These are phyloP conservation scores for Hanseniaspora valbyensis DNA, from an alignment of 805 yeast genomes.

Conservation along the genomic window DNA sequence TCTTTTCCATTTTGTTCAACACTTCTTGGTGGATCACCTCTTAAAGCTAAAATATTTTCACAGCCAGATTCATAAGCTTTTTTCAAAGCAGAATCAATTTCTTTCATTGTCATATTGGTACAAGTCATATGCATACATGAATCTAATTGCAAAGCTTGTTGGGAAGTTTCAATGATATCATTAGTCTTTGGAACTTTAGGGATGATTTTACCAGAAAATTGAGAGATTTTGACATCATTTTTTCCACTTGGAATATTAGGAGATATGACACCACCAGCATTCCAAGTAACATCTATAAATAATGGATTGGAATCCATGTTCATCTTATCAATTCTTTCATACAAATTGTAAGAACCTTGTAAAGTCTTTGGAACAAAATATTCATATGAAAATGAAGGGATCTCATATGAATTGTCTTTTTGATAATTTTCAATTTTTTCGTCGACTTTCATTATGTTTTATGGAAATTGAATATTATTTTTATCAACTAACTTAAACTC, in stretches of 20 bases:
- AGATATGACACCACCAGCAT: slow-evolving; percentile 74
- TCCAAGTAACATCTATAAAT: slow-evolving; percentile 95
- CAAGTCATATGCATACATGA: slow-evolving; percentile 98
- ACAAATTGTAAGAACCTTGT: slow-evolving; percentile 91
- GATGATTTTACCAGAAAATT: slow-evolving; percentile 13
- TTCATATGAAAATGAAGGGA: slow-evolving; percentile 85
- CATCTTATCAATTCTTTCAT: slow-evolving; percentile 97
- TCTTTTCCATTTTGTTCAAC: slow-evolving; percentile 33
- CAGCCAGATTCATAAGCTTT: slow-evolving; percentile 87
- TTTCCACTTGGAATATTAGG: background rate
- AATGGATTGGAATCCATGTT: slow-evolving; percentile 71
- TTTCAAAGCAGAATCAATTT: slow-evolving; percentile 73
- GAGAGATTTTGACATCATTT: background rate
- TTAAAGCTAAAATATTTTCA: slow-evolving; percentile 82
- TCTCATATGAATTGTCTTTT: slow-evolving; percentile 23
- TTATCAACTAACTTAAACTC: no score
- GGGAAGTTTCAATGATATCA: slow-evolving; percentile 85
- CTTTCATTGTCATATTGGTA: slow-evolving; percentile 76
- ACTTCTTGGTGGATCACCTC: slow-evolving; percentile 87
- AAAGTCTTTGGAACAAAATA: slow-evolving; percentile 95
- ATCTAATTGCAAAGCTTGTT: slow-evolving; percentile 79
- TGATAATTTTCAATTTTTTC: slow-evolving; percentile 30
- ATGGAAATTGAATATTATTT: background rate
- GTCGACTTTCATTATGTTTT: slow-evolving; percentile 30
- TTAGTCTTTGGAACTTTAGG: slow-evolving; percentile 63